Base-by-base conservation (phyloP, 495 filamentous ascomycete species). In the Chaetomium cochliodes region DNA sequence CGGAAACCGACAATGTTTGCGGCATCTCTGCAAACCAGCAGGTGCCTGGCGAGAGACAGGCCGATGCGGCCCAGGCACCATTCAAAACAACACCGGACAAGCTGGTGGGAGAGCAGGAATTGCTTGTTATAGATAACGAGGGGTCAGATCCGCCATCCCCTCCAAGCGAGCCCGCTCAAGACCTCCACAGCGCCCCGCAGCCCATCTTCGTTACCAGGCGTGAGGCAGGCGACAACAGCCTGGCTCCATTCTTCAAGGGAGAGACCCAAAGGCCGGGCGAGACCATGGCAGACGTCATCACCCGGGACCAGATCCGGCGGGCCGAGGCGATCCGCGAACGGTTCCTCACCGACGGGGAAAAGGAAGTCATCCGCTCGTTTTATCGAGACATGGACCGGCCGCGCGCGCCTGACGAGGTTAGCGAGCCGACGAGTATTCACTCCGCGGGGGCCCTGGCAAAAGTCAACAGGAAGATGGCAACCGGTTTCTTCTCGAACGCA, bases 251-350 rank as follows among this genome's bases (percentile, higher is more conserved):
- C 28, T 5, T 20, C 22, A 50, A 20, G 60, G 33, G 16, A 7
- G 16, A 3, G 23, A 2, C 6, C 18, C 50, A 12, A 15, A 12
- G 13, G 1, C 37, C 39, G 2, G 25, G 18, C 18, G 60, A 62
- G 37, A 23, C 51, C 1, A 15, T 20, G n/a, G 15, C 50, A 0
- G 60, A 63, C 39, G 1, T 56, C 39, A 33, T 49, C 7, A 16
- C 12, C 23, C 23, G 51, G 12, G 60, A 63, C 39, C 60, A 63
- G 39, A 63, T 63, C 50, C 8, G 23, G n/a, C 22, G 60, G 52
- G 30, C 3, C 25, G 39, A 56, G 51, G 20, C 20, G 8, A 8
- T 63, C 3, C 23, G 28, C 2, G 51, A 12, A 2, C 50, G 41
- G 16, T 9, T 25, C 5, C 60, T 56, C 16, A 55, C 39, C 12